phyloP scores from a whole-genome alignment of 495 filamentous ascomycete genomes.

The Penicillium cosmopolitanum region DNA sequence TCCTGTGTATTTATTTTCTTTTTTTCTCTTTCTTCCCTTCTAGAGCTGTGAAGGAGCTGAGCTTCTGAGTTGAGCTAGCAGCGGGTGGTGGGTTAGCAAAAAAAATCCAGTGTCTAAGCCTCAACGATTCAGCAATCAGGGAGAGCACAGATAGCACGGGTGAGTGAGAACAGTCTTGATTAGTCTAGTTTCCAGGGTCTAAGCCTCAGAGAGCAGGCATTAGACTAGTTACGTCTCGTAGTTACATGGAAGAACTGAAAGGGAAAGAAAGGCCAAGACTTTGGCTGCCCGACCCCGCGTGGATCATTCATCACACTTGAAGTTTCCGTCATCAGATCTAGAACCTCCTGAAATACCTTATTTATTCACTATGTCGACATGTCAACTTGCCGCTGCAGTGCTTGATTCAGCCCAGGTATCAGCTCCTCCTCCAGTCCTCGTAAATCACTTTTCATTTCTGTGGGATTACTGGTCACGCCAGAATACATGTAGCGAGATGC shows the following conservation, averaged over 20 bases:
- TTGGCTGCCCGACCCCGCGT: slow-evolving; percentile 1
- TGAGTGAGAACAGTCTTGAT: background rate
- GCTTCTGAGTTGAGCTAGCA: background rate
- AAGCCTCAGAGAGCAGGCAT: slow-evolving; percentile 1
- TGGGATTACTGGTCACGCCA: background rate
- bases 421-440: background rate
- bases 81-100: background rate
- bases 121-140: slow-evolving; percentile 18
- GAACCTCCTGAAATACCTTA: too few relatives aligned
- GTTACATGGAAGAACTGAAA: background rate
- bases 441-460: background rate
- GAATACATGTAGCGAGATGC: slow-evolving; percentile 6
- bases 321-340: too few relatives aligned
- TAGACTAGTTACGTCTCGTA: background rate
- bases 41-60: background rate
- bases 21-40: background rate
- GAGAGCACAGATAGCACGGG: slow-evolving; percentile 9
- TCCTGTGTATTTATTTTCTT: background rate
- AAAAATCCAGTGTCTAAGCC: slow-evolving; percentile 18
- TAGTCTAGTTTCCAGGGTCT: slow-evolving; percentile 7
- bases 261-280: background rate
- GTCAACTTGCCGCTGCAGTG: too few relatives aligned
- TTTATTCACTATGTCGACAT: too few relatives aligned
- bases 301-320: background rate
- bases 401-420: too few relatives aligned